Conservation (phyloP, 2,329 filamentous ascomycete genomes). For the Ceratocystis colombiana region DNA sequence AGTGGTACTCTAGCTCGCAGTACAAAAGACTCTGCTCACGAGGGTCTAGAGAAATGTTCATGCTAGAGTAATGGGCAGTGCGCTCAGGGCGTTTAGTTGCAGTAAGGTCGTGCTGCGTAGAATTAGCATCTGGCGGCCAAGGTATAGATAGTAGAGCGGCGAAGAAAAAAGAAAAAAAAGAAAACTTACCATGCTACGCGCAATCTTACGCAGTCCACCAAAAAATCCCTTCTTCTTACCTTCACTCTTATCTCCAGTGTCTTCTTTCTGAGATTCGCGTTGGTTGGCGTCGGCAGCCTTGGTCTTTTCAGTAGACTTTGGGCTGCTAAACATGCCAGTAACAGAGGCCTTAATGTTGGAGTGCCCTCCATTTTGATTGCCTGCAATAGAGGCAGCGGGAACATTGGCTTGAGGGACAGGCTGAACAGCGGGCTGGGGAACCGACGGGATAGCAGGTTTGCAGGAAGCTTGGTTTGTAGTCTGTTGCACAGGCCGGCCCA, state of each 20-base stretch:
- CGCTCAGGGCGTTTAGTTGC: background rate
- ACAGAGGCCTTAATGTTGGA: background rate
- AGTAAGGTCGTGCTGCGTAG: slow-evolving; percentile 11
- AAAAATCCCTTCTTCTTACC: slow-evolving; percentile 38
- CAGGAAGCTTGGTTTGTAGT: background rate
- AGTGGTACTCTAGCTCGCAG: slow-evolving; percentile 48
- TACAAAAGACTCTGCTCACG: slow-evolving; percentile 51
- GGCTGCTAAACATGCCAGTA: slow-evolving; percentile 6
- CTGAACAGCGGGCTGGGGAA: background rate
- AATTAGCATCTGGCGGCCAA: background rate
- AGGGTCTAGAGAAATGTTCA: slow-evolving; percentile 43
- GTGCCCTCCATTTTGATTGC: background rate
- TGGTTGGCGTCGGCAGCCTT: background rate
- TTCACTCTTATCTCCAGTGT: background rate
- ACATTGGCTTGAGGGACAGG: background rate
- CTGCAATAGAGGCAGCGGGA: background rate
- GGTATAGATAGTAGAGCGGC: background rate
- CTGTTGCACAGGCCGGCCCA: background rate
- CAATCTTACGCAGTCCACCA: slow-evolving; percentile 43
- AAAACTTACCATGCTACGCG: slow-evolving; percentile 43
- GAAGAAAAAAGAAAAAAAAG: background rate
- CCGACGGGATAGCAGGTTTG: background rate
- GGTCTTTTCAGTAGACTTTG: background rate
- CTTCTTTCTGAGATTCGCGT: background rate
- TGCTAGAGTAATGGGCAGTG: slow-evolving; percentile 28